A percentile compares a stretch with the other conserved stretches of the same genome.
Conservation (phyloP, 2,329 filamentous ascomycete genomes). For the Sporothrix phasma region DNA sequence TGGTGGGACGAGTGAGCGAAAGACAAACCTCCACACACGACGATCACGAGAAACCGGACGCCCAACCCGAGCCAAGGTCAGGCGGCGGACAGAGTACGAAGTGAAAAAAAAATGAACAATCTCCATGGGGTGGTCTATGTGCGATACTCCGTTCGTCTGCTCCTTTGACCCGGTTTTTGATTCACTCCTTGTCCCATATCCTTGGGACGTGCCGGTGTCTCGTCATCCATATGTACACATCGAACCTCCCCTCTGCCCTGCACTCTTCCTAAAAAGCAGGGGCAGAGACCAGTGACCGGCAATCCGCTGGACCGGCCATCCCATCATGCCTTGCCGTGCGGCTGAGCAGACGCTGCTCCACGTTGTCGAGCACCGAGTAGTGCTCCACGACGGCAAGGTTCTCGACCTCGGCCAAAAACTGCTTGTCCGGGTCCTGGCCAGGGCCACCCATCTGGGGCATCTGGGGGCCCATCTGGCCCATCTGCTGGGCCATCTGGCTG, state of each 20-base stretch:
- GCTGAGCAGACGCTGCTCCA: conserved; percentile 73
- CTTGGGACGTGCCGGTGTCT: neutral
- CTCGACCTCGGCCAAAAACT: conserved; percentile 86
- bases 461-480: conserved; percentile 58
- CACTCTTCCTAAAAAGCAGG: neutral
- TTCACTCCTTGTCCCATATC: neutral
- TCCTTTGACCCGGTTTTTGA: neutral
- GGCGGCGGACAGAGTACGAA: neutral
- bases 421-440: conserved; percentile 88
- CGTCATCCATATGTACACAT: neutral
- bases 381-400: conserved; percentile 94
- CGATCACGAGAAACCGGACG: neutral
- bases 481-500: conserved; percentile 84
- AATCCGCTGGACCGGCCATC: neutral
- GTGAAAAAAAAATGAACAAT: neutral
- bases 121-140: conserved; percentile 4
- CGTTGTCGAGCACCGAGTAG: conserved; percentile 78
- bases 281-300: neutral
- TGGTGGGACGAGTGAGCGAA: conserved; percentile 33
- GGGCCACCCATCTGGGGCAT: conserved; percentile 56
- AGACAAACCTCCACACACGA: neutral
- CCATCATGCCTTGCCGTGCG: conserved; percentile 23
- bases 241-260: neutral
- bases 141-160: neutral
- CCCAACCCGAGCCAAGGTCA: too few relatives aligned